Evolutionary conservation across 1,284 basidiomycete species (phyloP).

Genomic region (Lentinula novae-zelandiae): DNA sequence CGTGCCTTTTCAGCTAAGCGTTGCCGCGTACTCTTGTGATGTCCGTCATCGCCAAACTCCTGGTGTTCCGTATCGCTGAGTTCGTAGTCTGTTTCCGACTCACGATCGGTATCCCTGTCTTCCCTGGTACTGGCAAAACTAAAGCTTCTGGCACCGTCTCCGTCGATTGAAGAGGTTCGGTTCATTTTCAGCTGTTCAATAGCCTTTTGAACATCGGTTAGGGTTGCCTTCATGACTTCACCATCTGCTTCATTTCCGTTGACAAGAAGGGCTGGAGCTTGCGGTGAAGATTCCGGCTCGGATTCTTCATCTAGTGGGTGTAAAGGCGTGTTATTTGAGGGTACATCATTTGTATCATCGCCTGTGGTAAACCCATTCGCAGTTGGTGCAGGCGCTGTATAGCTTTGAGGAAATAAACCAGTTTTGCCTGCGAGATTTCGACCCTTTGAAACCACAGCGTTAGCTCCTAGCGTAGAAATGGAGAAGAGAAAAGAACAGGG

Average conservation of each 20-base stretch:
- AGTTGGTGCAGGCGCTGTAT: constrained; percentile 67
- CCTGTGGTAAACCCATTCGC: constrained; percentile 17
- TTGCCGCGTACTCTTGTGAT: constrained; percentile 63
- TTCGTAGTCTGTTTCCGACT: constrained; percentile 52
- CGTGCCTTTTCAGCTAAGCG: constrained; percentile 76
- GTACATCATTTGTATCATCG: constrained; percentile 23
- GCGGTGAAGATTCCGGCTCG: constrained; percentile 30
- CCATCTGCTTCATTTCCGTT: constrained; percentile 36
- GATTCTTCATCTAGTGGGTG: constrained; percentile 42
- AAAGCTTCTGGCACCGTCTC: constrained; percentile 62
- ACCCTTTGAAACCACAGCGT: constrained; percentile 50
- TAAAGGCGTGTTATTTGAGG: constrained; percentile 28
- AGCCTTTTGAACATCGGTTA: constrained; percentile 85
- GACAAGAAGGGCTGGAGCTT: constrained; percentile 28
- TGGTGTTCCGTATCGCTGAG: constrained; percentile 38
- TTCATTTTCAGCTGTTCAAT: constrained; percentile 70
- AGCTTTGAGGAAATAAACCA: constrained; percentile 91
- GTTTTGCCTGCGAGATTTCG: constrained; percentile 78
- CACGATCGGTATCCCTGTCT: constrained; percentile 50
- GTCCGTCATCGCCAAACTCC: constrained; percentile 47
- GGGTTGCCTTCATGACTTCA: constrained; percentile 77
- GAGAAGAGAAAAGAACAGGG: constrained; percentile 5
- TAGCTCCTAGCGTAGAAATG: constrained; percentile 14
- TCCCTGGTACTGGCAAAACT: constrained; percentile 67
- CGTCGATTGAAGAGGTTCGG: constrained; percentile 31